Percentiles rank a stretch among this genome's conserved stretches.
Evolutionary conservation across 2,329 filamentous ascomycete species (phyloP).

Genomic region (Bipolaris sorokiniana): DNA sequence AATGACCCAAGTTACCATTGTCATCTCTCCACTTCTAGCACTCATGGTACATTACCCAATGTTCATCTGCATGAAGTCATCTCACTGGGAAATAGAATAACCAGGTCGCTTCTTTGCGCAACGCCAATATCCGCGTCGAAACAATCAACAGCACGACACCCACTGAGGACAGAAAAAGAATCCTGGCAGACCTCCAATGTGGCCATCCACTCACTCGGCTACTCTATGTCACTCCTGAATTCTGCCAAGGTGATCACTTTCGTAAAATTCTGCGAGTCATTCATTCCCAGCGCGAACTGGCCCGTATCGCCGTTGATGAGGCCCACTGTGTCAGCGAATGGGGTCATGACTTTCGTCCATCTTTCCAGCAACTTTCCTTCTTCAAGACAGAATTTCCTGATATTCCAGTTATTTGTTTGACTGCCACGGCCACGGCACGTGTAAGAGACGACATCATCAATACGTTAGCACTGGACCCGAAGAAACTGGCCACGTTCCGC

Average conservation of each 20-base stretch:
- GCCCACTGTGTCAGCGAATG: conserved; percentile 98
- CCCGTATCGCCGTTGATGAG: conserved; percentile 88
- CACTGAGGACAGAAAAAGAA: conserved; percentile 66
- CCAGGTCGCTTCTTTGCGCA: conserved; percentile 81
- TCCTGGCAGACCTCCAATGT: conserved; percentile 82
- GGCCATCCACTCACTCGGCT: conserved; percentile 84
- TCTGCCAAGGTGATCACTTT: conserved; percentile 79
- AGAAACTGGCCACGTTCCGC: conserved; percentile 73
- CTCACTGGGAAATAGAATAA: conserved; percentile 68
- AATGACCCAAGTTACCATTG: conserved; percentile 73
- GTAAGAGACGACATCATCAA: conserved; percentile 83
- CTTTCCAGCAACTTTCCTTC: conserved; percentile 86
- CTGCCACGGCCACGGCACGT: conserved; percentile 82
- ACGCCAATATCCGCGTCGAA: conserved; percentile 77
- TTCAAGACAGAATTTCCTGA: conserved; percentile 81
- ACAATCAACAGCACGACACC: conserved; percentile 87
- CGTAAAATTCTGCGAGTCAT: conserved; percentile 75
- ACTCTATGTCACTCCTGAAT: conserved; percentile 92
- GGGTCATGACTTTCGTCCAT: conserved; percentile 95
- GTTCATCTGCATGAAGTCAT: not conserved
- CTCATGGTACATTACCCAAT: conserved; percentile 70
- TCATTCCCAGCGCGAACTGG: conserved; percentile 81
- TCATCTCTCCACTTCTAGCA: conserved; percentile 85
- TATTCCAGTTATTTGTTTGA: conserved; percentile 90
- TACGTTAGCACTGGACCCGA: conserved; percentile 70